Conservation (phyloP, 2,329 filamentous ascomycete genomes). For the Colletotrichum siamense region DNA sequence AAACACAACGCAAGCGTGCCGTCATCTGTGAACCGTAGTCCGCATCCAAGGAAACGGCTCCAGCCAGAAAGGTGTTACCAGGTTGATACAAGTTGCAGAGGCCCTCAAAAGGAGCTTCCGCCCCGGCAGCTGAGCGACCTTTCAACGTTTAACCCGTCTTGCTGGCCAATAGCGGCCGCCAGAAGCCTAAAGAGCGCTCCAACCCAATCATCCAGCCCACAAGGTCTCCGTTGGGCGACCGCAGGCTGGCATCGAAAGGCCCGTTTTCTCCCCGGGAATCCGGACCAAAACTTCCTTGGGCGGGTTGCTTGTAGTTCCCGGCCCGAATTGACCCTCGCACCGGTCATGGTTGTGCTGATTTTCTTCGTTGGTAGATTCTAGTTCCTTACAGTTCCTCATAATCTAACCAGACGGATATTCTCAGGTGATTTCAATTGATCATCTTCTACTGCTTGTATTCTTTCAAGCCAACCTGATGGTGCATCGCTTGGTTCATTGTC, state of each 20-base stretch:
- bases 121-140: not conserved
- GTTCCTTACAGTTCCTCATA: not conserved
- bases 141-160: not conserved
- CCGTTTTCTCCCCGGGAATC: slow-evolving; percentile 4
- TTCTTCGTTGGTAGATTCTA: not conserved
- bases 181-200: not conserved
- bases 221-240: slow-evolving; percentile 12
- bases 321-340: not conserved
- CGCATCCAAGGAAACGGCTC: not conserved
- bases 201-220: slow-evolving; percentile 21
- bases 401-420: not conserved
- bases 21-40: not conserved
- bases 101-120: not conserved
- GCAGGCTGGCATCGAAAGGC: slow-evolving; percentile 3
- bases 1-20: not conserved
- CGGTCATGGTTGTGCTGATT: not conserved
- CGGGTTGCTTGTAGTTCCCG: not conserved
- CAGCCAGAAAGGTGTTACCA: not conserved
- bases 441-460: not conserved
- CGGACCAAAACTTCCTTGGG: slow-evolving; percentile 21
- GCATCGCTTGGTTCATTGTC: not conserved
- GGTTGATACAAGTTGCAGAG: not conserved
- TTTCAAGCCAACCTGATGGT: not conserved
- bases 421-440: not conserved
- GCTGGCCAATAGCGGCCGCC: not conserved